phyloP scores from a whole-genome alignment of 352 stramenopile genomes.

The Phytophthora quininea region DNA sequence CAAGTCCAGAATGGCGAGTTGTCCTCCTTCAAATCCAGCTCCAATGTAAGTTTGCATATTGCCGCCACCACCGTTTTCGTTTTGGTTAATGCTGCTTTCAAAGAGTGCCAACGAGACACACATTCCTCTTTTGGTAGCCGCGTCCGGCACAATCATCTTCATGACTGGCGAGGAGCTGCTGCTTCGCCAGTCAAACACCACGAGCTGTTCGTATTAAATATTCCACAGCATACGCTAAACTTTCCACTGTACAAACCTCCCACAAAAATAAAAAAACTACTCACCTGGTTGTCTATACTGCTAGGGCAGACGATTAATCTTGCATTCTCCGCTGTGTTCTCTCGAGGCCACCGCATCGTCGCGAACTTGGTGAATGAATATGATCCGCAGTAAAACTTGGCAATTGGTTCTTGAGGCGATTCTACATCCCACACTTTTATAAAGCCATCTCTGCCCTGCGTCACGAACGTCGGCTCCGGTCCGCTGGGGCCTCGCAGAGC shows the following conservation, averaged over 20 bases:
- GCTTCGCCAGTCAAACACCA: conserved; percentile 54
- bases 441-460: conserved; percentile 76
- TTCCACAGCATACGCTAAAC: not conserved
- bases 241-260: too few species aligned
- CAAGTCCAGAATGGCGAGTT: conserved; percentile 71
- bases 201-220: conserved; percentile 28
- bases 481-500: conserved; percentile 15
- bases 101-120: conserved; percentile 53
- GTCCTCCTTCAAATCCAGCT: conserved; percentile 74
- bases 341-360: conserved; percentile 45
- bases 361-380: conserved; percentile 72
- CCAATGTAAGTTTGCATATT: conserved; percentile 50
- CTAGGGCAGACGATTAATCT: conserved; percentile 54
- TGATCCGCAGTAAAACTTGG: conserved; percentile 60
- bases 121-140: conserved; percentile 48
- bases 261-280: not conserved
- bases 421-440: conserved; percentile 68
- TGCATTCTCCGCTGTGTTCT: not conserved
- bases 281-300: conserved; percentile 46
- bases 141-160: conserved; percentile 36
- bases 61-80: conserved; percentile 16
- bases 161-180: conserved; percentile 33
- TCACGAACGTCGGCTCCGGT: conserved; percentile 44
- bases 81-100: conserved; percentile 25
- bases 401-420: conserved; percentile 26